phyloP scores from a whole-genome alignment of 2,329 filamentous ascomycete species.

The Cylindrodendrum hubeiense region DNA sequence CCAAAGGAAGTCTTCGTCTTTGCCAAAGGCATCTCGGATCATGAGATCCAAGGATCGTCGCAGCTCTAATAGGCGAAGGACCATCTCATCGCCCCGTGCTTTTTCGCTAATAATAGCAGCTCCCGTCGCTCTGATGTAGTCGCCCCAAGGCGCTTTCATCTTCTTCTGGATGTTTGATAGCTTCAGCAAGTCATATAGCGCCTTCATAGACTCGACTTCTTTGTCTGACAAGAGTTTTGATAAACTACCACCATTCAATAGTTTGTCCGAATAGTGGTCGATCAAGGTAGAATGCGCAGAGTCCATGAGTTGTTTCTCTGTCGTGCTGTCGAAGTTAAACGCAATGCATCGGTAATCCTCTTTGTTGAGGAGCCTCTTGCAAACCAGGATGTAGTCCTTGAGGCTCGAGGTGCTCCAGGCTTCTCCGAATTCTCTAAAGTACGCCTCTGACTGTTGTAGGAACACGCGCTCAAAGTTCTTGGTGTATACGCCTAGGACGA shows the following conservation, averaged over 20 bases:
- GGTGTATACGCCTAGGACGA: conserved; percentile 85
- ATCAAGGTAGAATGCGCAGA: conserved; percentile 81
- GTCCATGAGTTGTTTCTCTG: conserved; percentile 80
- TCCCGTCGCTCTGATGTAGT: conserved; percentile 83
- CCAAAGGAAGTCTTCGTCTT: conserved; percentile 82
- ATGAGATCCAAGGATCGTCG: conserved; percentile 84
- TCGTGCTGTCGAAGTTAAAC: conserved; percentile 86
- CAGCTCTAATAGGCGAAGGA: conserved; percentile 83
- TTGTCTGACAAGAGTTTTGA: conserved; percentile 79
- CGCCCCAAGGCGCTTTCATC: conserved; percentile 79
- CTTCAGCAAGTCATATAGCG: conserved; percentile 82
- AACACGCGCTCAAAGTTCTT: conserved; percentile 84
- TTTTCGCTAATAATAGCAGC: conserved; percentile 84
- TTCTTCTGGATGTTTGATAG: conserved; percentile 77
- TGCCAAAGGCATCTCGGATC: conserved; percentile 81
- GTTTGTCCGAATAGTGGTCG: conserved; percentile 71
- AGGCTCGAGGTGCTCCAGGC: conserved; percentile 73
- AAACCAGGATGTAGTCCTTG: conserved; percentile 80
- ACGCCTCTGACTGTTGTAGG: conserved; percentile 74
- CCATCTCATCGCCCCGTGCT: conserved; percentile 85
- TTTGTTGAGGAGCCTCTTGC: conserved; percentile 74
- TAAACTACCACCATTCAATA: conserved; percentile 76
- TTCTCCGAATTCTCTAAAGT: conserved; percentile 77
- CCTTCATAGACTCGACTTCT: conserved; percentile 77
- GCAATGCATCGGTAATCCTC: conserved; percentile 84